Conservation (phyloP, 495 filamentous ascomycete species). For the Aspergillus affinis region DNA sequence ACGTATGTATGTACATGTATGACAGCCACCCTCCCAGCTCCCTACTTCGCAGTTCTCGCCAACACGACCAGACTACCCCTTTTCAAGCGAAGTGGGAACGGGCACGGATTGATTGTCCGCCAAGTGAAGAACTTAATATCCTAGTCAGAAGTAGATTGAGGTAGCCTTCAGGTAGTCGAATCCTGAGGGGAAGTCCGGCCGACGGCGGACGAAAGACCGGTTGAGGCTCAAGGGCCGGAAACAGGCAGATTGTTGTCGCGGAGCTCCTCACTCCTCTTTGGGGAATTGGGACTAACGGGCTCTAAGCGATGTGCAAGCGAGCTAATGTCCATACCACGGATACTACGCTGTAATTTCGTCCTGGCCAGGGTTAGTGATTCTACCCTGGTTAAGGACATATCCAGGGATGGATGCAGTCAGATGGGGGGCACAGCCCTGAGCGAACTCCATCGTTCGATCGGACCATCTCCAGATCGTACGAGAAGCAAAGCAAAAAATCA, state of each 20-base stretch:
- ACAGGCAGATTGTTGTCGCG: neutral
- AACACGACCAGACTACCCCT: neutral
- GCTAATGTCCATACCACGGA: constrained; percentile 1
- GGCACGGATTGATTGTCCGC: neutral
- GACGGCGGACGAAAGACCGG: neutral
- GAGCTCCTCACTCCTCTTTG: neutral
- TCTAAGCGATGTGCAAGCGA: constrained; percentile 14
- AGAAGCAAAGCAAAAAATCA: neutral
- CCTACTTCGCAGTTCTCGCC: neutral
- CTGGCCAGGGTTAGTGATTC: no score
- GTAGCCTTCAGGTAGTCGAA: neutral
- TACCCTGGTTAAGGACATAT: no score
- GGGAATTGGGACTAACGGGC: neutral
- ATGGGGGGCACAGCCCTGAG: neutral
- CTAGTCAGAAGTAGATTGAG: neutral
- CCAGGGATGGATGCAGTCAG: neutral
- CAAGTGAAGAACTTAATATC: neutral
- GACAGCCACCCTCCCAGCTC: no score
- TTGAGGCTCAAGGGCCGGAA: neutral
- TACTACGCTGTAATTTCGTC: no score
- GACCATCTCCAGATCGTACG: neutral
- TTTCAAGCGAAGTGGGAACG: neutral
- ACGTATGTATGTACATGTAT: no score
- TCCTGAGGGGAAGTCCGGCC: neutral
- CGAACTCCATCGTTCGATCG: neutral